These are phyloP conservation scores for Aspergillus taichungensis DNA, from an alignment of 495 filamentous ascomycete genomes.

Conservation along the genomic window DNA sequence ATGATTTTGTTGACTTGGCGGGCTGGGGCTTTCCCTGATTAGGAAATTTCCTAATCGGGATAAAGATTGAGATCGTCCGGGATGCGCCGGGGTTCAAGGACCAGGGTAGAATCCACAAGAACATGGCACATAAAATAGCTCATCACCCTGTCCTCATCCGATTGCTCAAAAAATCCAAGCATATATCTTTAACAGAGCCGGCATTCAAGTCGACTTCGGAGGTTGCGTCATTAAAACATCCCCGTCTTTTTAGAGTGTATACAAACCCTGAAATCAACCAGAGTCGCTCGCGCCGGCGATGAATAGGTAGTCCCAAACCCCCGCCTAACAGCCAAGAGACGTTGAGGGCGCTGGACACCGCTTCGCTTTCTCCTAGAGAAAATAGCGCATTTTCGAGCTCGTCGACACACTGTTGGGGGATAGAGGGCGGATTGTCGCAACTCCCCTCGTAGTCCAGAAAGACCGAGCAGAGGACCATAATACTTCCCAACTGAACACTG, in stretches of 20 bases:
- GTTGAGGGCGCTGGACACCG: conserved; percentile 5
- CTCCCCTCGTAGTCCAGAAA: conserved; percentile 3
- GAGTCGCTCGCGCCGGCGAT: conserved; percentile 1
- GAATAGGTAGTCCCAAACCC: conserved; percentile 3
- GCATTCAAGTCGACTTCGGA: too few relatives aligned
- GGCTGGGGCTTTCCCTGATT: conserved; percentile 15
- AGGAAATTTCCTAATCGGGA: conserved; percentile 12
- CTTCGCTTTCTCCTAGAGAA: conserved; percentile 2
- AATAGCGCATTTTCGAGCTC: conserved; percentile 4
- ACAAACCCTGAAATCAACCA: conserved; percentile 1
- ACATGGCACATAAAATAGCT: too few relatives aligned
- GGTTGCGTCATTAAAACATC: too few relatives aligned
- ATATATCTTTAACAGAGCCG: too few relatives aligned
- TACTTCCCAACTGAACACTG: conserved; percentile 1
- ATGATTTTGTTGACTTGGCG: too few relatives aligned
- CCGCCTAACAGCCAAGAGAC: conserved; percentile 6
- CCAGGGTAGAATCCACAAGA: too few relatives aligned
- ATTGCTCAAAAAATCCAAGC: too few relatives aligned
- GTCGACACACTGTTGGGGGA: conserved; percentile 4
- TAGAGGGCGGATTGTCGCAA: neutral
- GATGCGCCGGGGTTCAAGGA: neutral
- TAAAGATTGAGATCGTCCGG: neutral
- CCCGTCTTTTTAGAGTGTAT: neutral
- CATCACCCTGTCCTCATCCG: too few relatives aligned
- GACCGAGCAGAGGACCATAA: conserved; percentile 4